Base-by-base conservation (phyloP, 768 basidiomycete genomes). In the Termitomyces eurrhizus region DNA sequence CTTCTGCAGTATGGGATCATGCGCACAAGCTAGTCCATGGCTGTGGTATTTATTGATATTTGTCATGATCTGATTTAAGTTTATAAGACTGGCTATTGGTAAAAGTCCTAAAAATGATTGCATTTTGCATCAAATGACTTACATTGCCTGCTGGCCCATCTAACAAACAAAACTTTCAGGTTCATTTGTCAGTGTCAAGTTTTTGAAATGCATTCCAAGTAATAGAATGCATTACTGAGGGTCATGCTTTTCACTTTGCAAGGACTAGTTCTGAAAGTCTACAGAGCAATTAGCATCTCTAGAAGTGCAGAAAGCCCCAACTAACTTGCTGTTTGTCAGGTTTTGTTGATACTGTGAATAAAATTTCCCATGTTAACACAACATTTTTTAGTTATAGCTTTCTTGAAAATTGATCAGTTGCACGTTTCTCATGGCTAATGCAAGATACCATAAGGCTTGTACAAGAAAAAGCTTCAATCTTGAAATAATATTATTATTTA, bases 221-320 rank as follows among this genome's bases (percentile, higher is more conserved):
- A 91, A 77, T 5, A 91, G 73, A 37, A 91, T 65, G 5, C 89
- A 80, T 62, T 90, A 88, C 64, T 90, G 89, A 8, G 90, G 89
- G 66, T 90, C 88, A 90, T 90, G 69, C 77, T 83, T 61, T 74
- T 82, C 14, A 89, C 89, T 70, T 91, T 89, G 6, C 89, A 81
- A 2, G 90, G 89, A 44, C 84, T 88, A 49, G 89, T 81, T 44
- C 81, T 83, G 77, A 92, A 68, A 89, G 89, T 59, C 77, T 78
- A 18, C n/a, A 18, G 37, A 36, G n/a, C 8, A 33, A 45, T 46
- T 32, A 13, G 13, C 32, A 37, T 26, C 44, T 42, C 26, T n/a
- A 35, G 4, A 8, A 11, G 5, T 14, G n/a, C 49, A 46, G 26
- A 26, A n/a, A 21, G 50, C 13, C 6, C 2, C 12, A 29, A 65